Base-by-base conservation (phyloP, 1,284 basidiomycete species). In the Gomphus bonarii region DNA sequence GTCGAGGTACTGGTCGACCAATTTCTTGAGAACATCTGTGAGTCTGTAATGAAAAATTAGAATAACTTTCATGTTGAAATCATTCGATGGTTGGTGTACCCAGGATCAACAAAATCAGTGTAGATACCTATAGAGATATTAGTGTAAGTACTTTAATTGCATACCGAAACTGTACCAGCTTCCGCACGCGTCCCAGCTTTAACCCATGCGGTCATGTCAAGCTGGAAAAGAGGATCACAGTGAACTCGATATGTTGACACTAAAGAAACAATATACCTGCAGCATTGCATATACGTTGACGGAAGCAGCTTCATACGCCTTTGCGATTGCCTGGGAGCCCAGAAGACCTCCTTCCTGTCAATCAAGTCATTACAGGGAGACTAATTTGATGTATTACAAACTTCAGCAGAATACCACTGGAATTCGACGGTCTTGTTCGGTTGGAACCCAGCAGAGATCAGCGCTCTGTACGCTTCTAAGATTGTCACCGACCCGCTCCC, bases 141-240 rank as follows among this genome's bases (percentile, higher is more conserved):
- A 36, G 33, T 20, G 38, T 14, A 25, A 25, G 40, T 12, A 40
- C 35, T 8, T 40, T 2, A n/a, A 49, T 48, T 30, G 28, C 14
- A 48, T 22, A n/a, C 28, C 28, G n/a, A 14, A 20, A n/a, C 18
- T 38, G 28, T 44, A 53, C 95, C 95, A 61, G 97, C 85, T 71
- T 85, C 82, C 72, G 95, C 92, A 60, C 75, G 72, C 20, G 91
- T 91, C 47, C 93, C 95, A 61, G 74, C 70, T 80, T 95, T 95
- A 64, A 99, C 91, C 85, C 91, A 99, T 58, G 95, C 95, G 46
- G 91, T 93, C 90, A 95, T 95, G 69, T 95, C 92, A 70, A 91
- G 93, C 85, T 89, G 61, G 54, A 50, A 47, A 43, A 42, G 55
- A 62, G 47, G 62, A 63, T 57, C 59, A 54, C 55, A 53, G 25